These are phyloP conservation scores for Chaetothyriales sp. DNA, from an alignment of 2,329 filamentous ascomycete genomes.

Conservation along the genomic window DNA sequence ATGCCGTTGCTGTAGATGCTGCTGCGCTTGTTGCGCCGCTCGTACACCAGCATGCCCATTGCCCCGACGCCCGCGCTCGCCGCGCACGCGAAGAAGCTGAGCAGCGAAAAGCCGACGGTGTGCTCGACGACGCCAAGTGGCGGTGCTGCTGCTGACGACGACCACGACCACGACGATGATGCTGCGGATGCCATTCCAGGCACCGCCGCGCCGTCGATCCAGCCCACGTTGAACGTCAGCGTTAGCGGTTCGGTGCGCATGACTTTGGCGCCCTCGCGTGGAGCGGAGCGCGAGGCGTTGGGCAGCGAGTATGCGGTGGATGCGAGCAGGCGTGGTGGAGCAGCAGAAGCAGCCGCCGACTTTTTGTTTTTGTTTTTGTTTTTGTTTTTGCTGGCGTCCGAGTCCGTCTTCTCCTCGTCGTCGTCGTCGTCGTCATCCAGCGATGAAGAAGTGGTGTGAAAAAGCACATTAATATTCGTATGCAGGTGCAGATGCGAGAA, in stretches of 20 bases:
- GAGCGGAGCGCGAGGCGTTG: conserved; percentile 35
- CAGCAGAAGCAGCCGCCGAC: conserved; percentile 17
- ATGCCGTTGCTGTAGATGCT: conserved; percentile 7
- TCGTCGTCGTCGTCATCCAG: conserved; percentile 3
- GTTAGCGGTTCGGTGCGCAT: conserved; percentile 79
- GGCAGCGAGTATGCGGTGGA: conserved; percentile 71
- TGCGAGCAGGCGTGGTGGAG: conserved; percentile 68
- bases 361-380: conserved; percentile 52
- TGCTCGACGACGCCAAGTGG: conserved; percentile 15
- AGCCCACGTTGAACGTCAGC: conserved; percentile 65
- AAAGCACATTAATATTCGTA: conserved; percentile 75
- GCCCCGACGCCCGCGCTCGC: conserved; percentile 18
- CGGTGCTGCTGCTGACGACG: background rate
- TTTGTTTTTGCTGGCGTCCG: conserved; percentile 26
- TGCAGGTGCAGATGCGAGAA: conserved; percentile 79
- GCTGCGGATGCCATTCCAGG: conserved; percentile 17
- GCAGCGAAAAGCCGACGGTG: conserved; percentile 16
- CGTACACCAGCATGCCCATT: conserved; percentile 17
- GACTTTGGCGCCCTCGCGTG: conserved; percentile 46
- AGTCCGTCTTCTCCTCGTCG: conserved; percentile 27
- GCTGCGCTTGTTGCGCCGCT: conserved; percentile 10
- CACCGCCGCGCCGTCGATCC: conserved; percentile 38
- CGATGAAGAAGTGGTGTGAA: conserved; percentile 41
- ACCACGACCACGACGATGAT: background rate
- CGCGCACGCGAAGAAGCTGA: conserved; percentile 17